Conservation (phyloP, 1,284 basidiomycete species). For the Ceratobasidium sp. region DNA sequence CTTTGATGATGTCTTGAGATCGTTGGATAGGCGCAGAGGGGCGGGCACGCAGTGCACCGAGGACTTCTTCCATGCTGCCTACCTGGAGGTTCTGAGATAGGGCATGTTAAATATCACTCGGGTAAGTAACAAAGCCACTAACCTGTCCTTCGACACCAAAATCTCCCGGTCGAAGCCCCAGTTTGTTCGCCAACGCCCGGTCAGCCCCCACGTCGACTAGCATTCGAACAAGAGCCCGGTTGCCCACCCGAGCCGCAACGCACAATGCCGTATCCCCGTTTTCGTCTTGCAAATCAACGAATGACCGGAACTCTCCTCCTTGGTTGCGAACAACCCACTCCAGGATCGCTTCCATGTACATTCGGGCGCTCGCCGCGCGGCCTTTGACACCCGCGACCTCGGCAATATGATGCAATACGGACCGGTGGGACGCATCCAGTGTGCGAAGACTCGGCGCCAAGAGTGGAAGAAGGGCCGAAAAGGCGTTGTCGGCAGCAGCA, state of each 20-base stretch:
- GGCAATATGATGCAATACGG: slow-evolving; percentile 94
- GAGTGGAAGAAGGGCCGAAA: slow-evolving; percentile 71
- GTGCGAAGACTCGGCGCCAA: slow-evolving; percentile 84
- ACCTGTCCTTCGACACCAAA: slow-evolving; percentile 94
- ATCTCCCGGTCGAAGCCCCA: slow-evolving; percentile 91
- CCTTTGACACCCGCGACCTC: slow-evolving; percentile 92
- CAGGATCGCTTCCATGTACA: slow-evolving; percentile 93
- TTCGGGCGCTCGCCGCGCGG: slow-evolving; percentile 82
- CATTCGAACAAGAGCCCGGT: slow-evolving; percentile 85
- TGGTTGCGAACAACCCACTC: slow-evolving; percentile 81
- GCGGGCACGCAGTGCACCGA: slow-evolving; percentile 73
- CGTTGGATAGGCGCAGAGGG: slow-evolving; percentile 82
- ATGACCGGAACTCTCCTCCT: slow-evolving; percentile 73
- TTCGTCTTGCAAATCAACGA: slow-evolving; percentile 94
- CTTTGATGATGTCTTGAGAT: slow-evolving; percentile 88
- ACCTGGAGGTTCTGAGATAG: slow-evolving; percentile 52
- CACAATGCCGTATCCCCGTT: slow-evolving; percentile 97
- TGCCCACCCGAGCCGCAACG: slow-evolving; percentile 94
- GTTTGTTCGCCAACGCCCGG: slow-evolving; percentile 89
- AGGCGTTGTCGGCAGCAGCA: slow-evolving; percentile 82
- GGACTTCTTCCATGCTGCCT: slow-evolving; percentile 76
- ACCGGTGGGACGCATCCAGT: slow-evolving; percentile 88
- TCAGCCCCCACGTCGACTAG: slow-evolving; percentile 95
- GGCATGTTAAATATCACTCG: not conserved
- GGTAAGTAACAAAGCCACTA: slow-evolving; percentile 49